Percentiles rank a stretch among this genome's conserved stretches.
Evolutionary conservation across 1,139 yeast species (phyloP).

Genomic region (Debaryomyces fabryi): DNA sequence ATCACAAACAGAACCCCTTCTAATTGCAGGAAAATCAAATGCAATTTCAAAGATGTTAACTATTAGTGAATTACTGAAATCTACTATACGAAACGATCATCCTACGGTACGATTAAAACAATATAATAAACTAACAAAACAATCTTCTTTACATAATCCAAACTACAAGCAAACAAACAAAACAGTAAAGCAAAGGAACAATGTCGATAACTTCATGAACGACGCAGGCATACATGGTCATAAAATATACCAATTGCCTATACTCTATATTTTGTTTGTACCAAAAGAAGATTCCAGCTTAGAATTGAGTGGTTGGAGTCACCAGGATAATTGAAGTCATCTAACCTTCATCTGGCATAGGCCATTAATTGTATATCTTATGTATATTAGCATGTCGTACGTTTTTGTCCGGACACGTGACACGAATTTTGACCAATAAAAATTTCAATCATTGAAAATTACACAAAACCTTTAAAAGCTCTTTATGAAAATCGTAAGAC

Average conservation of each 20-base stretch:
- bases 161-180: conserved; percentile 1
- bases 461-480: conserved; percentile 8
- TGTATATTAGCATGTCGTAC: conserved; percentile 3
- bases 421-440: conserved; percentile 5
- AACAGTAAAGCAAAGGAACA: conserved; percentile 1
- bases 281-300: background rate
- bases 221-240: conserved; percentile 17
- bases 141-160: conserved; percentile 4
- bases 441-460: conserved; percentile 3
- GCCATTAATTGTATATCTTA: background rate
- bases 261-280: conserved; percentile 14
- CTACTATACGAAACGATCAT: background rate
- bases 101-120: conserved; percentile 7
- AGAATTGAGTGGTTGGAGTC: conserved; percentile 4
- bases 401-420: background rate
- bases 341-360: background rate
- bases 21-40: conserved; percentile 7
- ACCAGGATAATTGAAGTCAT: background rate
- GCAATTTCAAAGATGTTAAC: conserved; percentile 8
- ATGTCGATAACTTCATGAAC: background rate
- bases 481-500: conserved; percentile 14
- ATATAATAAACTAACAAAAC: conserved; percentile 10
- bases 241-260: conserved; percentile 24
- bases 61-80: conserved; percentile 6
- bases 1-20: conserved; percentile 2